Evolutionary conservation across 495 filamentous ascomycete species (phyloP), one percentile per base, ranked within the genome.

Genomic region (Copromyces sp.): DNA sequence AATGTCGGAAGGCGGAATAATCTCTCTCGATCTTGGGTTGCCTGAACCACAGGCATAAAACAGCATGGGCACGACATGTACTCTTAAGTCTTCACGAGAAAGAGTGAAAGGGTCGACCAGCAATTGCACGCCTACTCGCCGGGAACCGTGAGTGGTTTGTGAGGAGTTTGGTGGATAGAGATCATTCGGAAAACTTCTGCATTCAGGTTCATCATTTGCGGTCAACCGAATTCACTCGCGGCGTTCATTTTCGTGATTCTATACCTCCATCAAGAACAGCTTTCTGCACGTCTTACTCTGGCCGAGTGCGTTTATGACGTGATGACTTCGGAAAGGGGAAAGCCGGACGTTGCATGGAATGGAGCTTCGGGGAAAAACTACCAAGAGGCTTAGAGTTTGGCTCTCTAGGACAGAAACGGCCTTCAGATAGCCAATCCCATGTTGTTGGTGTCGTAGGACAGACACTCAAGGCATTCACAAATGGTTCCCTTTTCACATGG

Each of bases 51-150:
- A 44, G 76, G 73, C 75, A 78, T 77, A 78, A 81, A 61, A 77
- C 74, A 80, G 79, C 83, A 83, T 83, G 81, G 53, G 77, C 77
- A 81, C 83, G 82, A 80, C 81, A 82, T 84, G 82, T 83, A 85
- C 82, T 86, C 81, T 84, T 83, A 81, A 77, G 82, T 81, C 53
- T 32, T 61, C 77, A 81, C 82, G 81, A 81, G 70, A 70, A 47
- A 75, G 77, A 78, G 77, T 77, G 75, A 75, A 73, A 69, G 74
- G 75, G 76, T 80, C 78, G 75, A 79, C 77, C 77, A 75, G 69
- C 74, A 73, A 73, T 75, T 74, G 73, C 78, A 61, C 53, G 74
- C 75, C 77, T 77, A 75, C 76, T 78, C 74, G 75, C 77, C 77
- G 69, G 77, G 77, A 71, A 78, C 77, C 78, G 74, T 75, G 76